These are phyloP conservation scores for Tetracladium setigerum DNA, from an alignment of 495 filamentous ascomycete species.

Conservation along the genomic window DNA sequence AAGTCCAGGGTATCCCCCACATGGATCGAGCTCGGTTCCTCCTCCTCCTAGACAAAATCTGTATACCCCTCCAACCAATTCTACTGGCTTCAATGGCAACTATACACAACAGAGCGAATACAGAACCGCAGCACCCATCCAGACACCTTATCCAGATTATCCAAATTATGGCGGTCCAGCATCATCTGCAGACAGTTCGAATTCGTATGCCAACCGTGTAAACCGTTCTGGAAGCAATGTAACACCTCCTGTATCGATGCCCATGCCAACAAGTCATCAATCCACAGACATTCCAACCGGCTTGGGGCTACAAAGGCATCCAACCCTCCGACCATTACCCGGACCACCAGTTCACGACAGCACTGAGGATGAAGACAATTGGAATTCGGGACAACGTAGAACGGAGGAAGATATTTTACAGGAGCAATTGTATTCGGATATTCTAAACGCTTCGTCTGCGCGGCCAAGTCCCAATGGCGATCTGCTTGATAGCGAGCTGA, in stretches of 20 bases:
- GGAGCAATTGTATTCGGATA: conserved; percentile 45
- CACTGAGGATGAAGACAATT: conserved; percentile 30
- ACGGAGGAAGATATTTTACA: conserved; percentile 33
- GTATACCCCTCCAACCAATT: conserved; percentile 11
- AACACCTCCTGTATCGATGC: neutral
- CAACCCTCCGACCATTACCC: conserved; percentile 47
- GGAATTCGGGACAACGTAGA: conserved; percentile 27
- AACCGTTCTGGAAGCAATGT: conserved; percentile 6
- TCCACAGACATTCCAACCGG: conserved; percentile 22
- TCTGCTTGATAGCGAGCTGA: conserved; percentile 33
- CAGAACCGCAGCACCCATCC: conserved; percentile 4
- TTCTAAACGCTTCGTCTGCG: conserved; percentile 22
- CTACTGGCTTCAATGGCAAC: conserved; percentile 14
- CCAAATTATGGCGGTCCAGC: neutral
- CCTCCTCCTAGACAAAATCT: conserved; percentile 10
- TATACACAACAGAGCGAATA: conserved; percentile 9
- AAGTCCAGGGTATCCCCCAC: conserved; percentile 12
- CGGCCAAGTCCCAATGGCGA: conserved; percentile 27
- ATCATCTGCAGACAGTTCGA: conserved; percentile 6
- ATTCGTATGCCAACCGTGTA: conserved; percentile 11
- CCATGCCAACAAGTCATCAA: conserved; percentile 25
- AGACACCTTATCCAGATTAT: conserved; percentile 16
- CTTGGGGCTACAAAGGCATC: conserved; percentile 38
- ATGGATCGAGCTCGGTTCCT: conserved; percentile 6
- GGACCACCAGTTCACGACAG: conserved; percentile 39